A percentile compares a stretch with the other conserved stretches of the same genome.
These are phyloP conservation scores for Dioszegia hungarica DNA, from an alignment of 768 basidiomycete genomes.

Conservation along the genomic window DNA sequence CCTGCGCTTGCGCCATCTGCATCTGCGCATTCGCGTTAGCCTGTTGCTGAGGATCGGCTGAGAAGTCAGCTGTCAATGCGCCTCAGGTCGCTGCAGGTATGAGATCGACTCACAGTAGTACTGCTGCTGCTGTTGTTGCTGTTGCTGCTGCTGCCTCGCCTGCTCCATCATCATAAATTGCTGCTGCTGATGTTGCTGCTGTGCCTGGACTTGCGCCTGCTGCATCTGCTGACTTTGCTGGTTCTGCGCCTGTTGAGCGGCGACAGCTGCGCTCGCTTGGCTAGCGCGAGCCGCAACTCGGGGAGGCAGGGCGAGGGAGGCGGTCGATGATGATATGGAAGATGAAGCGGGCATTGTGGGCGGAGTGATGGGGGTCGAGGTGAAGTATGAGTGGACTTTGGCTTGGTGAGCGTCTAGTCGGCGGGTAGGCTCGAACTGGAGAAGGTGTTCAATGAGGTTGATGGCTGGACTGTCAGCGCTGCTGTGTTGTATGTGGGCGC, in stretches of 20 bases:
- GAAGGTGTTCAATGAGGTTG: constrained; percentile 85
- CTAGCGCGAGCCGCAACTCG: constrained; percentile 34
- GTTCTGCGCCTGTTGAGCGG: constrained; percentile 29
- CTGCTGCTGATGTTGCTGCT: constrained; percentile 29
- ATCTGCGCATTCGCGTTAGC: constrained; percentile 36
- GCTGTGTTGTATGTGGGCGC: neutral
- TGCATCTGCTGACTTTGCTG: constrained; percentile 20
- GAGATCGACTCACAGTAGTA: constrained; percentile 31
- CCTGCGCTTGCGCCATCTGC: constrained; percentile 38
- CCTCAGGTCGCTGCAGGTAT: neutral
- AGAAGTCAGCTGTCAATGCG: neutral
- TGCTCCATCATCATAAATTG: constrained; percentile 34
- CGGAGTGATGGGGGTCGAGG: constrained; percentile 36
- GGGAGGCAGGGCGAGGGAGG: constrained; percentile 35
- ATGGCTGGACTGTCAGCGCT: constrained; percentile 56
- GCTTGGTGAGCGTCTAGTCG: constrained; percentile 88
- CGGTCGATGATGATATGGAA: constrained; percentile 33
- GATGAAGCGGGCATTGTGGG: constrained; percentile 37
- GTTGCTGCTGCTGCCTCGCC: constrained; percentile 27
- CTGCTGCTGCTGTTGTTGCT: constrained; percentile 22
- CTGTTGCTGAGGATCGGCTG: constrained; percentile 32
- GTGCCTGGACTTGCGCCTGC: constrained; percentile 22
- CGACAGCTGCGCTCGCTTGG: constrained; percentile 37
- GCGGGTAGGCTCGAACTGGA: constrained; percentile 92
- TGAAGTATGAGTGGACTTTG: constrained; percentile 85